Evolutionary conservation across 2,329 filamentous ascomycete genomes (phyloP).

Genomic region (Talaromyces sp.): DNA sequence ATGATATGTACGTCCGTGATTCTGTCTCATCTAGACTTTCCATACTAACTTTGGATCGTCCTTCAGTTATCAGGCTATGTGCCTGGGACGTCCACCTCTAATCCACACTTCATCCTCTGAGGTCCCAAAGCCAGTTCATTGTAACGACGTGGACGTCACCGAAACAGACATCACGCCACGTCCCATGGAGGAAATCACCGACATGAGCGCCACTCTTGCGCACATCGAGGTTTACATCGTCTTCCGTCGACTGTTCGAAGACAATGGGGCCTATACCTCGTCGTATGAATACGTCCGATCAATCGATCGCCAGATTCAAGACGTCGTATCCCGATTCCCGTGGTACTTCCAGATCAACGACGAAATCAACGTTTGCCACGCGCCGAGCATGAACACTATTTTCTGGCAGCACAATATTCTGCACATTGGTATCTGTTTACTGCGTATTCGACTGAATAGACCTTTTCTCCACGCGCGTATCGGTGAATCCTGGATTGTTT

Average conservation of each 20-base stretch:
- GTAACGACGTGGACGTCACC: slow-evolving; percentile 24
- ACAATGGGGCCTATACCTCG: slow-evolving; percentile 17
- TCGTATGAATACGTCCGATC: slow-evolving; percentile 21
- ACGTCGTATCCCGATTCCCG: slow-evolving; percentile 19
- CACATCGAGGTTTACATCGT: slow-evolving; percentile 20
- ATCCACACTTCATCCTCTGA: slow-evolving; percentile 21
- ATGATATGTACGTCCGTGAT: slow-evolving; percentile 22
- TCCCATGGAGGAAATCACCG: slow-evolving; percentile 20
- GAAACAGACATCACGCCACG: slow-evolving; percentile 16
- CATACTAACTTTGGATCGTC: background rate
- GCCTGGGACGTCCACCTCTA: slow-evolving; percentile 22
- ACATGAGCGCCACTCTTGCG: slow-evolving; percentile 21
- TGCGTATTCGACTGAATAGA: slow-evolving; percentile 24
- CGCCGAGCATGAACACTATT: slow-evolving; percentile 19
- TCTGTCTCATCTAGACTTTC: background rate
- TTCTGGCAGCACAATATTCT: slow-evolving; percentile 24
- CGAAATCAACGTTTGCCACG: slow-evolving; percentile 14
- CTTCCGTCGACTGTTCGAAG: slow-evolving; percentile 19
- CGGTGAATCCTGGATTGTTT: slow-evolving; percentile 21
- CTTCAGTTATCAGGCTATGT: slow-evolving; percentile 25
- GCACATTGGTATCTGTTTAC: slow-evolving; percentile 24
- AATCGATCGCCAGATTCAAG: slow-evolving; percentile 21
- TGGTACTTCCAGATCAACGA: slow-evolving; percentile 23
- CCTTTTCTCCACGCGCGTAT: slow-evolving; percentile 22
- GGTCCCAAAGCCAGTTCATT: slow-evolving; percentile 23